Evolutionary conservation across 2,329 filamentous ascomycete species (phyloP).

Genomic region (Colletotrichum neosansevieriae): DNA sequence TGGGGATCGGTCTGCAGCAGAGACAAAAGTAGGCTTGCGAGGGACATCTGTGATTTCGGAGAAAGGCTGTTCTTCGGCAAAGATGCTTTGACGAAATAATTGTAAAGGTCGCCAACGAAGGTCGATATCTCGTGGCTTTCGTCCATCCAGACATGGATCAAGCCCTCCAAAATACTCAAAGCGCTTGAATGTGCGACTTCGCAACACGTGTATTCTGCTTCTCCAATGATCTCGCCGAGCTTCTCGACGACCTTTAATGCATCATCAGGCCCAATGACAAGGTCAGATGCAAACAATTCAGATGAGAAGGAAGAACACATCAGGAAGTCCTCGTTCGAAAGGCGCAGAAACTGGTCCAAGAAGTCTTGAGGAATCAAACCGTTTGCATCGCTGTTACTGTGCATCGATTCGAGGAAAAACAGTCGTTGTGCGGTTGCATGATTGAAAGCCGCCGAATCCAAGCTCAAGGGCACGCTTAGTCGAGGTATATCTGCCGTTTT

Average conservation of each 20-base stretch:
- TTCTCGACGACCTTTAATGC: constrained; percentile 62
- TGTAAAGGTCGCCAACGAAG: constrained; percentile 80
- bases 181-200: constrained; percentile 78
- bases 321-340: constrained; percentile 66
- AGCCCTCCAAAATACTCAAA: constrained; percentile 74
- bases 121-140: constrained; percentile 71
- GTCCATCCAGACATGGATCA: constrained; percentile 73
- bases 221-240: constrained; percentile 63
- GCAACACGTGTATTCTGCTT: constrained; percentile 75
- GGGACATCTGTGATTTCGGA: constrained; percentile 71
- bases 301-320: constrained; percentile 62
- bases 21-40: constrained; percentile 77
- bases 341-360: constrained; percentile 61
- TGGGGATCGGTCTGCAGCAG: constrained; percentile 75
- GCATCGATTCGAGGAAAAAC: constrained; percentile 57
- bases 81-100: constrained; percentile 77
- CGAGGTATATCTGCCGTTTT: constrained; percentile 59
- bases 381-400: constrained; percentile 57
- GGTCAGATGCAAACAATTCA: constrained; percentile 66
- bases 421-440: constrained; percentile 60
- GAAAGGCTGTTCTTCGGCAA: constrained; percentile 79
- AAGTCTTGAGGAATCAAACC: constrained; percentile 64
- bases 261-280: constrained; percentile 61
- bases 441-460: constrained; percentile 61
- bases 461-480: constrained; percentile 55